A percentile compares a stretch with the other conserved stretches of the same genome.
These are phyloP conservation scores for Xylariaceae sp. DNA, from an alignment of 2,329 filamentous ascomycete species.

Conservation along the genomic window DNA sequence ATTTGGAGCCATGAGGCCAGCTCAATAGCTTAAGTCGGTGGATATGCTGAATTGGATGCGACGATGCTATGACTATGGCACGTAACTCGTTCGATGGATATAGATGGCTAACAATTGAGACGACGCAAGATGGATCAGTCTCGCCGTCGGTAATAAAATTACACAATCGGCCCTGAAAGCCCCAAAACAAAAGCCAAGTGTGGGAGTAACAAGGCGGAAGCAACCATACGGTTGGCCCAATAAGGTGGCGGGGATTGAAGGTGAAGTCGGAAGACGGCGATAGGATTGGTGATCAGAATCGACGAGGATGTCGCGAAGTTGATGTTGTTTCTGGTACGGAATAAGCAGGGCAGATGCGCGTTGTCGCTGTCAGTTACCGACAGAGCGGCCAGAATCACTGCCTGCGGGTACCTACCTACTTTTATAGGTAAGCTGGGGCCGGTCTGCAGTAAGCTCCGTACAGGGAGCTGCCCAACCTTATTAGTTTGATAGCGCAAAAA, in stretches of 20 bases:
- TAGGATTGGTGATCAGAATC: neutral
- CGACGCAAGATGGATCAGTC: too few species aligned
- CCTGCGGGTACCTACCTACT: too few species aligned
- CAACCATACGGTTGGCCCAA: neutral
- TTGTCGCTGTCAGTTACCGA: too few species aligned
- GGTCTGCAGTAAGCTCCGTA: too few species aligned
- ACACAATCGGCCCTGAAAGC: neutral
- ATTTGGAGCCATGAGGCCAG: slow-evolving; percentile 26
- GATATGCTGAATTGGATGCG: slow-evolving; percentile 1
- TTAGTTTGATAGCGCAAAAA: neutral
- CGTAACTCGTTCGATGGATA: neutral
- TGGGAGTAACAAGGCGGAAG: neutral
- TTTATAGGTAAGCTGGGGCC: too few species aligned
- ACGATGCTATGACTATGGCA: slow-evolving; percentile 1
- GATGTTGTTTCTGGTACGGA: neutral
- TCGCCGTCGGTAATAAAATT: neutral
- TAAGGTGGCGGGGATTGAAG: neutral
- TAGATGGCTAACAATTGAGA: neutral
- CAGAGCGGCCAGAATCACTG: too few species aligned
- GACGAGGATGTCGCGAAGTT: neutral
- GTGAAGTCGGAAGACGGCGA: neutral
- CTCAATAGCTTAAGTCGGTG: neutral
- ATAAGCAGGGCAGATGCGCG: neutral
- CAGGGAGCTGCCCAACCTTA: too few species aligned
- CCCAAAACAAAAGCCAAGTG: neutral